Evolutionary conservation across 805 yeast species (phyloP).

Genomic region (Ogataea methanolica): DNA sequence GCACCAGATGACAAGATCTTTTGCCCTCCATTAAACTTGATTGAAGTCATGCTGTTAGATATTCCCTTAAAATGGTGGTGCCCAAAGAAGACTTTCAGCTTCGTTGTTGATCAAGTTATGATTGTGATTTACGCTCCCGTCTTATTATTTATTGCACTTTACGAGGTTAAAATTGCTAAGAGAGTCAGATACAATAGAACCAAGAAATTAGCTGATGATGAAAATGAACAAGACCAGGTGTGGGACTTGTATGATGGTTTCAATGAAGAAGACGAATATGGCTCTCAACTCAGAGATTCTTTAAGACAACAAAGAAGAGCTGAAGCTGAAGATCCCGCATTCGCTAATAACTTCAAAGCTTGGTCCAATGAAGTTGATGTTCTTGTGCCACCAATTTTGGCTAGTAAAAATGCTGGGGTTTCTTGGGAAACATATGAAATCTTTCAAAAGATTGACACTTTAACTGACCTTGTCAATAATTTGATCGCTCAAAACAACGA

Average conservation of each 20-base stretch:
- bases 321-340: constrained; percentile 65
- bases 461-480: constrained; percentile 36
- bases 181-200: constrained; percentile 68
- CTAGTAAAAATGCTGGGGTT: constrained; percentile 50
- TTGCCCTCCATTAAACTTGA: constrained; percentile 78
- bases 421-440: constrained; percentile 62
- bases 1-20: constrained; percentile 86
- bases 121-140: constrained; percentile 64
- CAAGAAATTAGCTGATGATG: constrained; percentile 65
- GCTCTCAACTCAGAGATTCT: constrained; percentile 31
- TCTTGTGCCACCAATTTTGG: constrained; percentile 54
- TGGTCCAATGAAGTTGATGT: constrained; percentile 50
- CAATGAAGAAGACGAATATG: constrained; percentile 33
- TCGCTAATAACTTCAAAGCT: constrained; percentile 41
- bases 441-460: constrained; percentile 45
- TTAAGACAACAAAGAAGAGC: constrained; percentile 54
- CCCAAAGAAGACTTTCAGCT: constrained; percentile 24
- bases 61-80: constrained; percentile 37
- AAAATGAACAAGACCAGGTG: constrained; percentile 69
- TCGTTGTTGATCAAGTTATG: constrained; percentile 55
- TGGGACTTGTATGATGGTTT: constrained; percentile 85
- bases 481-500: constrained; percentile 30
- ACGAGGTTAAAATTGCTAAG: constrained; percentile 63
- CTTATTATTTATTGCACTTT: constrained; percentile 52
- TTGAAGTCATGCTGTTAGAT: constrained; percentile 55